A percentile compares a stretch with the other conserved stretches of the same genome.
These are phyloP conservation scores for Zymoseptoria brevis DNA, from an alignment of 2,329 filamentous ascomycete genomes.

Conservation along the genomic window DNA sequence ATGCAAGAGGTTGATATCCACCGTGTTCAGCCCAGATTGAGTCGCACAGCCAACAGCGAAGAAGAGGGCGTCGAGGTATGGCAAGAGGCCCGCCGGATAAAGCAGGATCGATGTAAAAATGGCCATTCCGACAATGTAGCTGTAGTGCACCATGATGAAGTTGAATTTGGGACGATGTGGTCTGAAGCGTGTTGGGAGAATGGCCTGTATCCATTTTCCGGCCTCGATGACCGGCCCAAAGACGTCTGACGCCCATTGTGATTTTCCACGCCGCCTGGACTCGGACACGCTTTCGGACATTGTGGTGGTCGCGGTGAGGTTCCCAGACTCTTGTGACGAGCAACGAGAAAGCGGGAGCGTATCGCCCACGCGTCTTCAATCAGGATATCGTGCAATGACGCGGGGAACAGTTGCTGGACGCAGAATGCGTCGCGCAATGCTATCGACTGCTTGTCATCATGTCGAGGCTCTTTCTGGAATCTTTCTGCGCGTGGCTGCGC, in stretches of 20 bases:
- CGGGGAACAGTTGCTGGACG: neutral
- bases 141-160: slow-evolving; percentile 76
- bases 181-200: slow-evolving; percentile 10
- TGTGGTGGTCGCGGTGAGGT: neutral
- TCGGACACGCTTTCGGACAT: neutral
- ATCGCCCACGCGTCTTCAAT: neutral
- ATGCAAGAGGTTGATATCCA: slow-evolving; percentile 42
- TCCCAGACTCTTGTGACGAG: neutral
- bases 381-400: too few species aligned
- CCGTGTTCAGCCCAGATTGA: slow-evolving; percentile 85
- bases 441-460: neutral
- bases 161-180: slow-evolving; percentile 57
- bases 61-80: slow-evolving; percentile 83
- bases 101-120: slow-evolving; percentile 71
- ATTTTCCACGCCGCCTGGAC: neutral
- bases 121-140: slow-evolving; percentile 68
- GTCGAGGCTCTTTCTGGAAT: neutral
- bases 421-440: neutral
- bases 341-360: neutral
- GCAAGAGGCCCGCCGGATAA: slow-evolving; percentile 49
- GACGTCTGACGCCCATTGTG: slow-evolving; percentile 4
- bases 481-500: neutral
- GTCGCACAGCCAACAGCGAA: slow-evolving; percentile 80
- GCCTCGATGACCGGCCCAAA: slow-evolving; percentile 17
- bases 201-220: slow-evolving; percentile 13